Conservation (phyloP, 2,329 filamentous ascomycete genomes). For the Triangularia verruculosa region DNA sequence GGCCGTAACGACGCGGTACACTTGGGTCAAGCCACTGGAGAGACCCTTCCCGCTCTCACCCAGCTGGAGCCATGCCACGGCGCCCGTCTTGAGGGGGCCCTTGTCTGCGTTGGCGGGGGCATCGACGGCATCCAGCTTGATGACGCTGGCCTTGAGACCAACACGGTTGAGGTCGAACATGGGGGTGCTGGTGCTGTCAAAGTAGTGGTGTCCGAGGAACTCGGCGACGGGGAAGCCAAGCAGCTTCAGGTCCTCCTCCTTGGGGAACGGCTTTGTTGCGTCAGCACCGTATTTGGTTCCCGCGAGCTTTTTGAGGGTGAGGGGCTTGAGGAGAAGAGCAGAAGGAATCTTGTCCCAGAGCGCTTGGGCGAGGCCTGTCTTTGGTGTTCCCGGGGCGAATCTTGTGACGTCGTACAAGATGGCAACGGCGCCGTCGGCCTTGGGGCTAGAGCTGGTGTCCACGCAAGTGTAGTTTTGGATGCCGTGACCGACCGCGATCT, state of each 20-base stretch:
- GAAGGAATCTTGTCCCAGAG: conserved; percentile 42
- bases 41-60: conserved; percentile 33
- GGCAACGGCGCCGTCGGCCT: conserved; percentile 54
- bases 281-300: conserved; percentile 40
- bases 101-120: conserved; percentile 50
- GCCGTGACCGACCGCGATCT: conserved; percentile 61
- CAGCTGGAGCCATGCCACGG: conserved; percentile 55
- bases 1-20: conserved; percentile 56
- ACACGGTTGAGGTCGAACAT: conserved; percentile 55
- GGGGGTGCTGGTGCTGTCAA: conserved; percentile 52
- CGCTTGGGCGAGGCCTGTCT: conserved; percentile 36
- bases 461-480: conserved; percentile 68
- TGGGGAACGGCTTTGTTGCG: conserved; percentile 45
- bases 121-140: conserved; percentile 47
- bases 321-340: conserved; percentile 39
- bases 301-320: conserved; percentile 47
- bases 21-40: conserved; percentile 39
- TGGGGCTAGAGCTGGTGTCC: conserved; percentile 30
- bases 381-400: conserved; percentile 47
- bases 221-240: conserved; percentile 35
- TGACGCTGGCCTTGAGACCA: conserved; percentile 42
- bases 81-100: conserved; percentile 48
- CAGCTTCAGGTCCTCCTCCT: conserved; percentile 39
- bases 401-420: conserved; percentile 56
- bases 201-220: conserved; percentile 65